Base-by-base conservation (phyloP, 2,329 filamentous ascomycete species). In the Stromatinia cepivora region DNA sequence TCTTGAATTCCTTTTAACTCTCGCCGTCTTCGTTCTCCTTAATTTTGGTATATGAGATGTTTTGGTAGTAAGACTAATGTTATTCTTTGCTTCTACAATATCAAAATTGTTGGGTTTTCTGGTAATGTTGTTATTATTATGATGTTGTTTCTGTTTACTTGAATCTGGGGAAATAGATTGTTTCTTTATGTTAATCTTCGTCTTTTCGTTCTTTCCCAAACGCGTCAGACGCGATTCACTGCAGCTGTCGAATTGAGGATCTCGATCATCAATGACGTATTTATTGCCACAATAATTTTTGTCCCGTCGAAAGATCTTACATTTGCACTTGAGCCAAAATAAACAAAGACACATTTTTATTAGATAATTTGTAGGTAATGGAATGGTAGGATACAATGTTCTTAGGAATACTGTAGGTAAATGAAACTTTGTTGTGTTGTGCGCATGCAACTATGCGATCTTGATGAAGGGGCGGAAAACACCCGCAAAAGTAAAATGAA, bases 261-360 rank as follows among this genome's bases (percentile, higher is more conserved):
- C 20, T 34, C 25, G 17, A 45, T 61, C 25, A 34, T 48, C 10
- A 22, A 31, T 34, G 20, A 15, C 42, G 13, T n/a, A 7, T 36
- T 25, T 3, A 34, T 62, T 50, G 20, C 22, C 28, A 36, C 31
- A 25, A 34, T 9, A 45, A 36, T 50, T 48, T 8, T 36, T 2
- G 31, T 36, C 22, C 31, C 10, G 28, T 36, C 10, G 45, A 17
- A 50, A 50, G 22, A 50, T 36, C 13, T 62, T 36, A 25, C 45
- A 62, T 36, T 36, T 62, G 20, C 59, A 61, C 22, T 61, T 48
- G 20, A 61, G 20, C 58, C 58, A 61, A 7, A 48, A 61, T 10
- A 48, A 46, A 31, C 25, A 59, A 46, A 61, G 57, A 61, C 39
- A 46, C 17, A n/a, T 57, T 57, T n/a, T 36, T 36, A 8, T 36